Evolutionary conservation across 1,284 basidiomycete genomes (phyloP), one percentile per base, ranked within the genome.

Genomic region (Ustilago crameri): DNA sequence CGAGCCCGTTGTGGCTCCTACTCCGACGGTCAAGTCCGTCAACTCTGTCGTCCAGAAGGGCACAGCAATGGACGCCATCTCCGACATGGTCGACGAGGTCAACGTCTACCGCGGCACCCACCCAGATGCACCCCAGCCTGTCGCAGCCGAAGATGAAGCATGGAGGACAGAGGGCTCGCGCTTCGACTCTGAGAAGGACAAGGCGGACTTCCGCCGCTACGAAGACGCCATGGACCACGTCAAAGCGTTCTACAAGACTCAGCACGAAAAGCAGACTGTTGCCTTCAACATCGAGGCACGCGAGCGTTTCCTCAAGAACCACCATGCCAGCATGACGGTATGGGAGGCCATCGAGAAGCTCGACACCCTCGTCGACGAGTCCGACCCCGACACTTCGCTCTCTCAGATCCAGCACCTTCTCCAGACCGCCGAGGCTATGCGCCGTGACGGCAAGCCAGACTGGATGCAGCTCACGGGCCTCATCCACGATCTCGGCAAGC

Each of bases 291-390:
- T 76, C 10, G 59, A 27, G 8, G 72, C 72, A 2, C 54, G 74
- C 20, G 55, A 71, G 15, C 51, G 53, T 9, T 76, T 68, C 51
- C 51, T 76, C 9, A 52, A 64, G 44, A 64, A 69, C 48, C 60
- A 55, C 30, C 57, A 76, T 23, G 74, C 70, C 10, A 38, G 23
- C 32, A 65, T 74, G 85, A 81, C 82, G 52, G 86, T 95, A 32
- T 95, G 93, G 93, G 89, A 93, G 78, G 93, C 93, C 5, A 93
- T 95, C 84, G 92, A 95, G 81, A 89, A 90, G 86, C 89, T 95
- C 60, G 90, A 95, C 81, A 93, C 90, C 0, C 87, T 95, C 43
- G 88, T 95, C 55, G 93, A 95, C 83, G 91, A 93, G 74, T 92
- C 91, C 8, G 93, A 93, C 83, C 91, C 91, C 51, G 74, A 76